A percentile compares a stretch with the other conserved stretches of the same genome.
These are phyloP conservation scores for Ustilago vetiveriae DNA, from an alignment of 1,284 basidiomycete species.

Conservation along the genomic window DNA sequence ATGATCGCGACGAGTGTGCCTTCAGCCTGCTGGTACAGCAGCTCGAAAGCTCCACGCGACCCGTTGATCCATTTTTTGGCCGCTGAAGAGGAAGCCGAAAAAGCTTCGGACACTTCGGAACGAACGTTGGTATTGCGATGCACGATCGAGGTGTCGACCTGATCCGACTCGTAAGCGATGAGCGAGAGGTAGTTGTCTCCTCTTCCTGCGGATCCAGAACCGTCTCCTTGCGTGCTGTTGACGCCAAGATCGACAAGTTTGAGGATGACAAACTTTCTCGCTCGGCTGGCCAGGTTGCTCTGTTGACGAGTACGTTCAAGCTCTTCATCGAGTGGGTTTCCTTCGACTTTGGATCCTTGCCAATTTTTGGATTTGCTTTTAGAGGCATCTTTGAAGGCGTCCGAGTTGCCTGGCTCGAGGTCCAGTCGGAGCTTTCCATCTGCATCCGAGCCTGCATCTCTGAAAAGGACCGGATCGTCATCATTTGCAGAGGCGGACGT, in stretches of 20 bases:
- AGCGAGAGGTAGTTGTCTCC: constrained; percentile 86
- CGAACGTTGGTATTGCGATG: constrained; percentile 12
- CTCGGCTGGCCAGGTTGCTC: constrained; percentile 50
- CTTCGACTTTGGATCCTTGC: constrained; percentile 49
- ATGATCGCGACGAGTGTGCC: constrained; percentile 89
- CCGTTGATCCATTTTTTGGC: constrained; percentile 81
- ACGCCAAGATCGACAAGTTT: constrained; percentile 84
- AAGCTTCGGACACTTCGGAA: constrained; percentile 18
- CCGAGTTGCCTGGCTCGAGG: constrained; percentile 30
- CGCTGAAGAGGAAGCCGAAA: constrained; percentile 19
- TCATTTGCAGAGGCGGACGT: not conserved
- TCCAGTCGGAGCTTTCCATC: constrained; percentile 27
- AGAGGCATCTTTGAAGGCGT: constrained; percentile 13
- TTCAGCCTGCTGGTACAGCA: constrained; percentile 81
- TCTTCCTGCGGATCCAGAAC: constrained; percentile 67
- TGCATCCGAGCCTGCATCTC: constrained; percentile 3
- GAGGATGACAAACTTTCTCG: constrained; percentile 85
- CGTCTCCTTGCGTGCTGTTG: constrained; percentile 69
- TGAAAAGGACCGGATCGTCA: constrained; percentile 39
- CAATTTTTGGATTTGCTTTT: not conserved
- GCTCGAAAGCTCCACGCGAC: constrained; percentile 89
- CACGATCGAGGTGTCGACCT: constrained; percentile 62
- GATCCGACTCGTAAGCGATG: constrained; percentile 86
- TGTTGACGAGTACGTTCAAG: constrained; percentile 68
- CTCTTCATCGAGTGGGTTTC: constrained; percentile 67